Conservation (phyloP, 2,329 filamentous ascomycete species). For the Talaromyces sp. region DNA sequence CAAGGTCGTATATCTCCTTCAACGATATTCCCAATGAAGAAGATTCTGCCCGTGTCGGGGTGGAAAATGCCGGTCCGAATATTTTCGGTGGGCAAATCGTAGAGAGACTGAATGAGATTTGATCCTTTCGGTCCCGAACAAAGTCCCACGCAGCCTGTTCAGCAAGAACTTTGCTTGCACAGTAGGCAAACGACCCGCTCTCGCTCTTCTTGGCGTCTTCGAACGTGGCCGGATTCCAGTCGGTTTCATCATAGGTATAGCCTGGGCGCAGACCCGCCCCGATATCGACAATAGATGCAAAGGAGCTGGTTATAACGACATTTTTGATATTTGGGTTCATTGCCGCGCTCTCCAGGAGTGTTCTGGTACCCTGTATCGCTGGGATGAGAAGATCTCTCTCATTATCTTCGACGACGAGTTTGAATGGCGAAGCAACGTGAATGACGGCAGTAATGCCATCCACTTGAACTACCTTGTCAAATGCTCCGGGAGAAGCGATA, state of each 20-base stretch:
- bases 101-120: conserved; percentile 51
- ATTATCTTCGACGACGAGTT: conserved; percentile 52
- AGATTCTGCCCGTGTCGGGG: conserved; percentile 53
- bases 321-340: conserved; percentile 60
- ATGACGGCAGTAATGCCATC: conserved; percentile 47
- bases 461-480: conserved; percentile 2
- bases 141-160: conserved; percentile 61
- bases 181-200: background rate
- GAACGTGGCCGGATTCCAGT: conserved; percentile 31
- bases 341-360: conserved; percentile 54
- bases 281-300: conserved; percentile 48
- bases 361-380: conserved; percentile 55
- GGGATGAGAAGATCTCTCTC: conserved; percentile 15
- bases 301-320: conserved; percentile 63
- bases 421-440: conserved; percentile 66
- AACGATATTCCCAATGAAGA: conserved; percentile 62
- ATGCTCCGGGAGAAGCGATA: conserved; percentile 35
- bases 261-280: background rate
- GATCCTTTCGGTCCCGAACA: conserved; percentile 37
- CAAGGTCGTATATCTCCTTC: conserved; percentile 56
- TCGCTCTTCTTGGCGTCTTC: conserved; percentile 16
- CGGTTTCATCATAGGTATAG: conserved; percentile 35
- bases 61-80: conserved; percentile 57
- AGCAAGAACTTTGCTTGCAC: background rate
- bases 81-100: conserved; percentile 54